Base-by-base conservation (phyloP, 2,329 filamentous ascomycete species). In the Aspergillus ibericus region DNA sequence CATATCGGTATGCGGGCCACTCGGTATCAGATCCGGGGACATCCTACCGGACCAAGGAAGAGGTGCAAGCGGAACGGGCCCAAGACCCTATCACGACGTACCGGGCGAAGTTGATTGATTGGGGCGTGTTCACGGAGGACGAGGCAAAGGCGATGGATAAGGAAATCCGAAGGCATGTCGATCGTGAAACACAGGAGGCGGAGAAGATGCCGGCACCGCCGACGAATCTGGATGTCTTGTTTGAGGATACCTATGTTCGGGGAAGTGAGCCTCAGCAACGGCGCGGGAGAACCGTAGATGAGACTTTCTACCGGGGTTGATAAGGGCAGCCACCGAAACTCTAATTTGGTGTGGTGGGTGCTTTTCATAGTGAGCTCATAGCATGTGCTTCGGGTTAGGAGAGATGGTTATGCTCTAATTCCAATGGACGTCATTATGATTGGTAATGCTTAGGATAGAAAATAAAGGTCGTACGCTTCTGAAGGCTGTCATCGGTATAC, bases 11-110 rank as follows among this genome's bases (percentile, higher is more conserved):
- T 78, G 93, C 93, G 75, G 93, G 93, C 66, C 93, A 98, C 87
- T 96, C 92, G 79, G 97, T 98, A 93, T 96, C 92, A 71, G 93
- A 98, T 78, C 93, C 93, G 50, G 93, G 93, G 75, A 97, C 93
- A 76, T 96, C 93, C 68, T 98, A 98, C 87, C 89, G 92, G 78
- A 96, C 92, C 66, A 91, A 93, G 79, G 93, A 98, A 82, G 93
- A 98, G 81, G 95, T 98, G 91, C 78, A 98, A 96, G 91, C 89
- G 91, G 72, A 95, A 89, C 70, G 66, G 10, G 96, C 92, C 78
- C 92, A 97, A 80, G 93, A 98, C 81, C 92, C 93, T 65, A 97
- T 98, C 74, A 91, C 92, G 70, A 93, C 92, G 60, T 85, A 98
- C 68, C 96, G 96, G 87, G 89, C 92, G 82, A 96, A 95, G 83